phyloP scores from a whole-genome alignment of 1,284 basidiomycete species.

The Sanguinoderma infundibulare region DNA sequence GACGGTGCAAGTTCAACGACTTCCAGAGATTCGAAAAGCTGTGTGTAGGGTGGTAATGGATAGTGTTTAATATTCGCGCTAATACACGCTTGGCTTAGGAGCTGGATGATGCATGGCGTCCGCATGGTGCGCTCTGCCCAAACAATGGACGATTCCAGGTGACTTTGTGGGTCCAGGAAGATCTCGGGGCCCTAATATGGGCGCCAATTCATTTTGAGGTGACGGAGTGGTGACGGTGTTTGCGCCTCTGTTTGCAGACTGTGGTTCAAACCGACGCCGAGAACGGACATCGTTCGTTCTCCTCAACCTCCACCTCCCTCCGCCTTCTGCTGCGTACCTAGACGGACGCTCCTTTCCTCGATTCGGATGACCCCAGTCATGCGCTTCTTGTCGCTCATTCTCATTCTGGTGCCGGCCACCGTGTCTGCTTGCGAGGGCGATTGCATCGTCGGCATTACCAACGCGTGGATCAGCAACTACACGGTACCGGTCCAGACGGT shows the following conservation, averaged over 20 bases:
- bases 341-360: not conserved
- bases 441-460: constrained; percentile 64
- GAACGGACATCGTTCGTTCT: not conserved
- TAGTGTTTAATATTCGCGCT: not conserved
- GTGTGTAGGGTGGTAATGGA: not conserved
- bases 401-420: constrained; percentile 37
- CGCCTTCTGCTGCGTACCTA: not conserved
- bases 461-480: constrained; percentile 58
- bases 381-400: constrained; percentile 25
- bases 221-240: constrained; percentile 7
- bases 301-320: not conserved
- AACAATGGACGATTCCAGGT: not conserved
- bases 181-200: not conserved
- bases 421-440: constrained; percentile 69
- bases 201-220: not conserved
- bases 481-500: constrained; percentile 42
- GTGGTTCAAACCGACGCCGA: not conserved
- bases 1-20: not conserved
- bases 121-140: not conserved
- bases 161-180: constrained; percentile 7
- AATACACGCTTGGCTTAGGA: not conserved
- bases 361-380: constrained; percentile 6
- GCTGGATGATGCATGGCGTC: not conserved
- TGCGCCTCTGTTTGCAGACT: constrained; percentile 6
- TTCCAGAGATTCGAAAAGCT: not conserved